Evolutionary conservation across 345 rosid genomes (phyloP), one percentile per base, ranked within the genome.

Genomic region (Odontarrhena argentea): DNA sequence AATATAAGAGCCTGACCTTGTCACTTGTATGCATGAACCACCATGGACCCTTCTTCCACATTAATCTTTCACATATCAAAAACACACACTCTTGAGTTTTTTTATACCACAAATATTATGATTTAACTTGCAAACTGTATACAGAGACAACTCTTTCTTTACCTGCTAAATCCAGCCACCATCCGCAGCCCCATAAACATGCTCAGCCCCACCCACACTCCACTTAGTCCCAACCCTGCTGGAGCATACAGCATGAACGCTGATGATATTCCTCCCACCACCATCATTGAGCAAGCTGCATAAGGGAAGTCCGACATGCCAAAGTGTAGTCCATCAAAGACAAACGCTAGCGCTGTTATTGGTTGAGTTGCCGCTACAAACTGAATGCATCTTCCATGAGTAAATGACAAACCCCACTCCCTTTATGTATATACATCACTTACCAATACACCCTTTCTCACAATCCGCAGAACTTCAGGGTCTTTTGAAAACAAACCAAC

Each of bases 281-380:
- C 43, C 86, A 93, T 93, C 99, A 87, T 94, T 40, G 99, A 88
- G 34, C 59, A 61, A 34, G 99, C 97, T 63, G 98, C 94, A 56
- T 88, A 94, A 12, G 83, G 78, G 74, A 94, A 94, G 82, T 94
- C 99, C 0, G 96, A 94, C 74, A 88, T 85, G 25, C 99, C 99
- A 67, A 82, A 94, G 69, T 88, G 97, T 26, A 94, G 92, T 51
- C 99, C 99, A 63, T 90, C 99, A 71, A 88, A 90, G 51, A 90
- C 86, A 75, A 83, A 94, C 26, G 99, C 99, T 26, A 90, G 75
- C 25, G 97, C 94, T 71, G 87, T 93, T 30, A 94, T 49, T 24
- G 99, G 99, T 78, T 90, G 99, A 63, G 91, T 90, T 24, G 87
- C 95, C 36, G 94, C 82, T 10, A 88, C 96, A 34, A 89, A 92